phyloP scores from a whole-genome alignment of 2,329 filamentous ascomycete genomes.

The Cytospora schulzeri region DNA sequence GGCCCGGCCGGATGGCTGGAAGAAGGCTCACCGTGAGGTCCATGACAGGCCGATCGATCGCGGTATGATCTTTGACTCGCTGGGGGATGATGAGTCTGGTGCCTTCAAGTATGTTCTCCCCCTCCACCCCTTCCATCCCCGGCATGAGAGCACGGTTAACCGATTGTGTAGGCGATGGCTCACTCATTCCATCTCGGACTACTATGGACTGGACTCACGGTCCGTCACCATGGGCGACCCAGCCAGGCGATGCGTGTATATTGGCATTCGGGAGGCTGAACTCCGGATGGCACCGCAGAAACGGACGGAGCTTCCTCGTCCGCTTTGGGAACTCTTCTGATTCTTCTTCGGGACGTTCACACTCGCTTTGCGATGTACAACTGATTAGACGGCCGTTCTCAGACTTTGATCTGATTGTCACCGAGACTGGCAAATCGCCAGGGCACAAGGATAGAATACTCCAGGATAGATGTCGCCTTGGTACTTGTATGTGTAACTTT shows the following conservation, averaged over 20 bases:
- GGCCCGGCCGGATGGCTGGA: constrained; percentile 45
- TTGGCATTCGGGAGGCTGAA: constrained; percentile 61
- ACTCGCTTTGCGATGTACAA: not conserved
- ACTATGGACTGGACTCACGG: constrained; percentile 86
- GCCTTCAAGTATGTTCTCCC: constrained; percentile 72
- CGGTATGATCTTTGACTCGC: constrained; percentile 78
- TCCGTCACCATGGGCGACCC: constrained; percentile 74
- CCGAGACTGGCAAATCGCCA: not conserved
- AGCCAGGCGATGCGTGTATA: constrained; percentile 77
- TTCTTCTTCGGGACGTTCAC: no score
- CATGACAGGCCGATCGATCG: constrained; percentile 61
- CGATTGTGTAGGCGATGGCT: constrained; percentile 73
- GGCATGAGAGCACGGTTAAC: constrained; percentile 3
- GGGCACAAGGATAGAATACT: not conserved
- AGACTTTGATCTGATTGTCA: not conserved
- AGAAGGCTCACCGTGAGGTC: constrained; percentile 53
- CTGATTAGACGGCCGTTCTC: not conserved
- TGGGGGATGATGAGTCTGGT: constrained; percentile 73
- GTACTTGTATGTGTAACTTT: not conserved
- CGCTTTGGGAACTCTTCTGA: constrained; percentile 65
- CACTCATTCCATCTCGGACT: constrained; percentile 86
- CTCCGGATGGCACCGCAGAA: constrained; percentile 31
- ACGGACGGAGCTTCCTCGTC: constrained; percentile 53
- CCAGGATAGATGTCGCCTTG: not conserved
- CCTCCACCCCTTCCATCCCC: constrained; percentile 21